A percentile compares a stretch with the other conserved stretches of the same genome.
Evolutionary conservation across 306 rosid genomes (phyloP).

Genomic region (Cajanus cajan): DNA sequence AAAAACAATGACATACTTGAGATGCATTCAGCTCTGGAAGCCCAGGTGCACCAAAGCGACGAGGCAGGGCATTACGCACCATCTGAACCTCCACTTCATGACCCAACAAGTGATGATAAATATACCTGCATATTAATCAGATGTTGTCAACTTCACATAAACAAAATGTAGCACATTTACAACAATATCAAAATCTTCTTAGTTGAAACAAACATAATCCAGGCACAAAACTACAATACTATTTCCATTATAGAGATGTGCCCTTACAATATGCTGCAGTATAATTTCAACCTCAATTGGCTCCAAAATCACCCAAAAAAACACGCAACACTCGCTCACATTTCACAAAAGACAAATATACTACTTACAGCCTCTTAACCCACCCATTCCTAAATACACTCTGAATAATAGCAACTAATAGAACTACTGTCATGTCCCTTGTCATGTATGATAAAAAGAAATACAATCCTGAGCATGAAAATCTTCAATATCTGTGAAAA

Average conservation of each 20-base stretch:
- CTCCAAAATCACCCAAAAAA: constrained; percentile 9
- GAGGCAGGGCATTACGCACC: constrained; percentile 97
- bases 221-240: neutral
- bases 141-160: neutral
- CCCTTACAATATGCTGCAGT: neutral
- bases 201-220: constrained; percentile 18
- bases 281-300: constrained; percentile 7
- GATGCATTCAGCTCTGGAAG: constrained; percentile 99
- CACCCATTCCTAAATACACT: constrained; percentile 4
- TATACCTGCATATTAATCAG: constrained; percentile 62
- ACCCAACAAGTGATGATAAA: constrained; percentile 95
- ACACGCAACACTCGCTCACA: neutral
- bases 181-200: neutral
- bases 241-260: neutral
- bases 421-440: neutral
- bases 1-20: constrained; percentile 61
- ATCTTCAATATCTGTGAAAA: neutral
- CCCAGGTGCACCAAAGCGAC: constrained; percentile 99
- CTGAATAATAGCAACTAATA: neutral
- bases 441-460: constrained; percentile 5
- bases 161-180: neutral
- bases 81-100: constrained; percentile 99
- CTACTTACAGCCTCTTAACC: neutral
- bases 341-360: neutral
- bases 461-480: neutral